phyloP scores from a whole-genome alignment of 257 asterid species.

The Vinca minor region DNA sequence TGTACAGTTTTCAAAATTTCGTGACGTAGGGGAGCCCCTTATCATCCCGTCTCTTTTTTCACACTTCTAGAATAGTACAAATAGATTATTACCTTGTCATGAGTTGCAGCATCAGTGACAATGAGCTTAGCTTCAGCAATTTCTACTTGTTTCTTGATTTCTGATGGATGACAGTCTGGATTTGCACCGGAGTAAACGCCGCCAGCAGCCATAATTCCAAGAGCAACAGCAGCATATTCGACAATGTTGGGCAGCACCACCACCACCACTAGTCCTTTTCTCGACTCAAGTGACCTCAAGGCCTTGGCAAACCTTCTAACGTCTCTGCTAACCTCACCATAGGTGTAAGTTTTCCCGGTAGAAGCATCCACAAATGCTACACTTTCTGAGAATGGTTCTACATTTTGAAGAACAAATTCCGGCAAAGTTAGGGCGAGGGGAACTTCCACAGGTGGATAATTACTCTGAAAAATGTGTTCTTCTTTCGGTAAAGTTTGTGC shows the following conservation, averaged over 20 bases:
- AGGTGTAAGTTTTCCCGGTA: slow-evolving; percentile 58
- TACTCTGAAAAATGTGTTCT: slow-evolving; percentile 62
- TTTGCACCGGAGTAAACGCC: slow-evolving; percentile 88
- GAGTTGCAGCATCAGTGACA: slow-evolving; percentile 68
- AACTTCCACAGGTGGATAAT: slow-evolving; percentile 51
- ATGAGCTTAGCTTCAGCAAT: slow-evolving; percentile 78
- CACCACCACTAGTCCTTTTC: slow-evolving; percentile 72
- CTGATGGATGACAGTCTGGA: slow-evolving; percentile 60
- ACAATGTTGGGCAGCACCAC: slow-evolving; percentile 75
- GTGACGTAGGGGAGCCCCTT: too few species aligned
- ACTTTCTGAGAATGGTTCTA: slow-evolving; percentile 41
- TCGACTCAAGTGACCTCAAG: slow-evolving; percentile 67
- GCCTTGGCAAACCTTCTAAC: slow-evolving; percentile 72
- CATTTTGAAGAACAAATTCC: slow-evolving; percentile 60
- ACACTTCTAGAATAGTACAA: too few species aligned
- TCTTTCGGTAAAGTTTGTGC: slow-evolving; percentile 26
- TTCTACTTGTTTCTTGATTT: slow-evolving; percentile 81
- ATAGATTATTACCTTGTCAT: slow-evolving; percentile 59
- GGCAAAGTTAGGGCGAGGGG: slow-evolving; percentile 68
- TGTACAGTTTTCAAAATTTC: too few species aligned
- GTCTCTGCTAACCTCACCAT: slow-evolving; percentile 54
- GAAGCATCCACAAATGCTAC: slow-evolving; percentile 72
- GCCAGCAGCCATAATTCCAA: slow-evolving; percentile 91
- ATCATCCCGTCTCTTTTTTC: too few species aligned
- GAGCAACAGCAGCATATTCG: slow-evolving; percentile 70